Base-by-base conservation (phyloP, 2,329 filamentous ascomycete genomes). In the Helminthosporium solani region DNA sequence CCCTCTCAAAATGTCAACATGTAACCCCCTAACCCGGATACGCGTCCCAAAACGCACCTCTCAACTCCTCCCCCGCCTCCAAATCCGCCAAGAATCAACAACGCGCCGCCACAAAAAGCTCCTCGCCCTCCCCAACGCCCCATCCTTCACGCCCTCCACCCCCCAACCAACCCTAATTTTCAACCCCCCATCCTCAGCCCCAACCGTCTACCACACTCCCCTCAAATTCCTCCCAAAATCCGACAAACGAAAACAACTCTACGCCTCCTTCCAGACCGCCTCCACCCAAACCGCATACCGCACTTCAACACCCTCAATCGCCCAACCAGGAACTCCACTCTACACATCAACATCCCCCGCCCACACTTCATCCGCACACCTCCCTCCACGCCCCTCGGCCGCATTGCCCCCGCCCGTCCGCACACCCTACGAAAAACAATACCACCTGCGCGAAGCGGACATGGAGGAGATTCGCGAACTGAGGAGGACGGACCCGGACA, bases 131-230 rank as follows among this genome's bases (percentile, higher is more conserved):
- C 73, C 73, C 45, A 66, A 70, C 54, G 70, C 74, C 49, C 68
- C 72, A 28, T 74, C 73, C 1, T 77, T 75, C 64, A 63, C 60
- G 15, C 51, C 62, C 12, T 42, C 48, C 12, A 48, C 36, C 56
- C 55, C 54, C 49, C 54, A 46, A 53, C 70, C 67, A 4, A 61
- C 58, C 1, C 44, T 70, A 1, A 48, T 86, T 63, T 82, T 82
- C 75, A 86, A 86, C 56, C 84, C 84, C 28, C 84, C 84, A 1
- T 81, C 82, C 6, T 80, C 81, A 21, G 77, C 80, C 6, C 83
- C 84, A 7, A 82, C 76, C 50, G 77, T 82, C 19, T 83, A 82
- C 60, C 80, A 84, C 62, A 87, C 84, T 1, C 84, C 84, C 1
- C 70, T 75, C 21, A 83, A 84, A 54, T 87, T 87, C 64, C 74